Evolutionary conservation across 2,329 filamentous ascomycete species (phyloP).

Genomic region (Thyridium curvatum): DNA sequence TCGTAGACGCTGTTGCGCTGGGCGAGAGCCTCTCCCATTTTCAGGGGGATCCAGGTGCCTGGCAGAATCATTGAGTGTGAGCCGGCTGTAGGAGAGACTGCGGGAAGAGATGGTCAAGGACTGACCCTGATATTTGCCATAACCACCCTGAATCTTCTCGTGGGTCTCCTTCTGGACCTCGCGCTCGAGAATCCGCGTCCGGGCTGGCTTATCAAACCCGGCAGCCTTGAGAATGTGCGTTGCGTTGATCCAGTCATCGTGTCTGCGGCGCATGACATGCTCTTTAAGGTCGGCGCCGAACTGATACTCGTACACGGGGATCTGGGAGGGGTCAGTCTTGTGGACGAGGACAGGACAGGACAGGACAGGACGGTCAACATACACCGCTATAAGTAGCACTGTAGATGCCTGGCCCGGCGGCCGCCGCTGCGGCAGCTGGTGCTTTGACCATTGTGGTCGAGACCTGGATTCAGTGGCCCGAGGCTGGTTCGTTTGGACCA

Average conservation of each 20-base stretch:
- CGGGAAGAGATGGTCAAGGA: conserved; percentile 1
- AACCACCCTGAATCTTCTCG: conserved; percentile 97
- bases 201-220: conserved; percentile 92
- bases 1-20: conserved; percentile 82
- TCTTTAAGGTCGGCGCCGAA: conserved; percentile 70
- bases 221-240: conserved; percentile 97
- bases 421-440: conserved; percentile 17
- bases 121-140: conserved; percentile 93
- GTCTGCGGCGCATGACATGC: conserved; percentile 92
- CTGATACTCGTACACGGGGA: conserved; percentile 91
- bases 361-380: conserved; percentile 25
- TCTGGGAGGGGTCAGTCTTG: conserved; percentile 42
- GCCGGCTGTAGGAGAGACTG: background rate
- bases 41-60: conserved; percentile 95
- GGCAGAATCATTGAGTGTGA: conserved; percentile 3
- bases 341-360: conserved; percentile 4
- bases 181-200: conserved; percentile 89
- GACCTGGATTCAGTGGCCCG: too few relatives aligned
- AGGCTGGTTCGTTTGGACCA: too few relatives aligned
- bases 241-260: conserved; percentile 98
- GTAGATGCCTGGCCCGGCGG: conserved; percentile 46
- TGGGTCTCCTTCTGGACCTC: conserved; percentile 96
- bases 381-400: conserved; percentile 66
- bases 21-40: conserved; percentile 73
- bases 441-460: conserved; percentile 39